Evolutionary conservation across 495 filamentous ascomycete genomes (phyloP).

Genomic region (Aspergillus leporis): DNA sequence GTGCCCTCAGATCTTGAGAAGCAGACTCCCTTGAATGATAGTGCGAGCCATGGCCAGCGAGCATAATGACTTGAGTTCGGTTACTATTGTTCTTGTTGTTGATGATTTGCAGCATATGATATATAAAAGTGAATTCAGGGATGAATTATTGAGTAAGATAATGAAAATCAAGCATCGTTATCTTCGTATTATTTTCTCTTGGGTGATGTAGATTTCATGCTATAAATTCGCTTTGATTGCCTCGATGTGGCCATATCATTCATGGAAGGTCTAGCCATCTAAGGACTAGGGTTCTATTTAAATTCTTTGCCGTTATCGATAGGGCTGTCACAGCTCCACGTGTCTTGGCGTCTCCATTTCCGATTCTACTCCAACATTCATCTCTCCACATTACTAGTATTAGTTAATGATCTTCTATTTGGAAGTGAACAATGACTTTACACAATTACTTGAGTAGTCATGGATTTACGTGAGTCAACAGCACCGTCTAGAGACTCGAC

Average conservation of each 20-base stretch:
- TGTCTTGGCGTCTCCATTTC: constrained; percentile 1
- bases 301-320: neutral
- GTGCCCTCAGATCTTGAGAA: neutral
- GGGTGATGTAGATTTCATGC: neutral
- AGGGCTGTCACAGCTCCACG: neutral
- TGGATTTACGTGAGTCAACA: constrained; percentile 18
- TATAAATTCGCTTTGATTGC: neutral
- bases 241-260: too few species aligned
- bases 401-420: neutral
- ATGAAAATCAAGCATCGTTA: too few species aligned
- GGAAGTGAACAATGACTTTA: neutral
- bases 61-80: neutral
- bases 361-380: neutral
- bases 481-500: constrained; percentile 18
- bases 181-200: too few species aligned
- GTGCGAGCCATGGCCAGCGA: neutral
- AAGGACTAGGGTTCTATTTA: too few species aligned
- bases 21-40: neutral
- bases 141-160: too few species aligned
- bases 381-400: neutral
- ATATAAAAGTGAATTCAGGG: too few species aligned
- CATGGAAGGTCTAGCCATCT: too few species aligned
- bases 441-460: neutral
- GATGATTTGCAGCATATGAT: neutral
- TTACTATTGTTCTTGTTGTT: neutral